Conservation (phyloP, 2,329 filamentous ascomycete genomes). For the Trichophaea hybrida region DNA sequence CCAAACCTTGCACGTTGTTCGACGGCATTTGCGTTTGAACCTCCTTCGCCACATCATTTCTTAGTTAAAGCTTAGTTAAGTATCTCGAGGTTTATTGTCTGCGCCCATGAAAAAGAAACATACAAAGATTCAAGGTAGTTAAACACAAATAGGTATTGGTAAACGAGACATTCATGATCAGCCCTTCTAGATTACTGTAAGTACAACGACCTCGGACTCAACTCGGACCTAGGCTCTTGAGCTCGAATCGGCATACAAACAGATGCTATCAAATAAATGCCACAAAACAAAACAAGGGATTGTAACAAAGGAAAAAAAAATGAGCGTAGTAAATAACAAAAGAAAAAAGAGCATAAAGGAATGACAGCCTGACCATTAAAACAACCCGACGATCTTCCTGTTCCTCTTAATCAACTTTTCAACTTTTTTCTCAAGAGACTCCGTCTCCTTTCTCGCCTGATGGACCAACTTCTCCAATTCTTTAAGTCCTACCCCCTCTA, state of each 20-base stretch:
- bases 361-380: not conserved
- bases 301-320: slow-evolving; percentile 6
- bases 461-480: slow-evolving; percentile 46
- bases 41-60: too few relatives aligned
- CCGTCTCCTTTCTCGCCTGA: slow-evolving; percentile 43
- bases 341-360: slow-evolving; percentile 9
- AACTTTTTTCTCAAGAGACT: slow-evolving; percentile 47
- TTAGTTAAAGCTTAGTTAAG: too few relatives aligned
- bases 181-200: not conserved
- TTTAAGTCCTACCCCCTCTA: slow-evolving; percentile 29
- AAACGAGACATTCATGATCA: not conserved
- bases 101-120: too few relatives aligned
- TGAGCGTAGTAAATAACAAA: slow-evolving; percentile 15
- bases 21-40: too few relatives aligned
- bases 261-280: not conserved
- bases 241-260: not conserved
- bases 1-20: too few relatives aligned
- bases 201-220: not conserved
- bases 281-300: not conserved
- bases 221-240: not conserved
- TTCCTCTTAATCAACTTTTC: slow-evolving; percentile 48
- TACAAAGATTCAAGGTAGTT: not conserved
- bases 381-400: slow-evolving; percentile 33
- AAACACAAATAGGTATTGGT: not conserved
- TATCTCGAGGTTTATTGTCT: too few relatives aligned